A percentile compares a stretch with the other conserved stretches of the same genome.
These are phyloP conservation scores for Anastatica hierochuntica DNA, from an alignment of 345 rosid genomes.

Conservation along the genomic window DNA sequence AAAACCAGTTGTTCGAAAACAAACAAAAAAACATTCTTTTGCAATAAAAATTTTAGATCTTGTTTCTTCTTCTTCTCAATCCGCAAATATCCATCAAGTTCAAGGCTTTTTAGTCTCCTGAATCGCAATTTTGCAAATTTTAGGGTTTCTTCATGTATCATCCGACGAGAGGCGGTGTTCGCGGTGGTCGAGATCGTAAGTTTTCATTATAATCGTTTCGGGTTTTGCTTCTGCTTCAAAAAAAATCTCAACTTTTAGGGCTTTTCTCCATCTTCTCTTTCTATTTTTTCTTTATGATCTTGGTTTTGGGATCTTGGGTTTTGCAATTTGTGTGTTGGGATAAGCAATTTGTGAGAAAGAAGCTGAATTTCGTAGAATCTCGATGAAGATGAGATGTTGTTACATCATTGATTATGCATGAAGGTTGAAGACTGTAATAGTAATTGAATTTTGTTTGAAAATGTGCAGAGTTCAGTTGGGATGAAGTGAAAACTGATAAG, in stretches of 20 bases:
- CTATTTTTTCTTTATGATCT: no score
- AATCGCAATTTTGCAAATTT: constrained; percentile 5
- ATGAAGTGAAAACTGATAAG: constrained; percentile 86
- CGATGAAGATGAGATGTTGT: no score
- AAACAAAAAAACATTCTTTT: no score
- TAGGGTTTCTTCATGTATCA: constrained; percentile 50
- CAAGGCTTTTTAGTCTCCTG: no score
- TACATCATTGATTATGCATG: not conserved
- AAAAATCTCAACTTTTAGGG: constrained; percentile 6
- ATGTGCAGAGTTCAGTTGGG: constrained; percentile 81
- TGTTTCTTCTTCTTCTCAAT: not conserved
- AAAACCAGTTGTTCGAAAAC: no score
- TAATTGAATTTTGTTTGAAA: not conserved
- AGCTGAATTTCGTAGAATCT: constrained; percentile 1
- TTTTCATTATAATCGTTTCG: not conserved
- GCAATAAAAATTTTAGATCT: not conserved
- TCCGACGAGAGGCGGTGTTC: constrained; percentile 98
- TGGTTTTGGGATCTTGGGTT: not conserved
- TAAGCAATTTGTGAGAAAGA: not conserved
- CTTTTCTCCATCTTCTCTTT: no score
- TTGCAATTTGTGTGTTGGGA: not conserved
- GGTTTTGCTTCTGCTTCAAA: not conserved
- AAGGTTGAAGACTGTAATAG: not conserved
- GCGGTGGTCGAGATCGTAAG: constrained; percentile 98
- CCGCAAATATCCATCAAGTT: not conserved